Evolutionary conservation across 768 basidiomycete species (phyloP).

Genomic region (Leccinum longicurvipes): DNA sequence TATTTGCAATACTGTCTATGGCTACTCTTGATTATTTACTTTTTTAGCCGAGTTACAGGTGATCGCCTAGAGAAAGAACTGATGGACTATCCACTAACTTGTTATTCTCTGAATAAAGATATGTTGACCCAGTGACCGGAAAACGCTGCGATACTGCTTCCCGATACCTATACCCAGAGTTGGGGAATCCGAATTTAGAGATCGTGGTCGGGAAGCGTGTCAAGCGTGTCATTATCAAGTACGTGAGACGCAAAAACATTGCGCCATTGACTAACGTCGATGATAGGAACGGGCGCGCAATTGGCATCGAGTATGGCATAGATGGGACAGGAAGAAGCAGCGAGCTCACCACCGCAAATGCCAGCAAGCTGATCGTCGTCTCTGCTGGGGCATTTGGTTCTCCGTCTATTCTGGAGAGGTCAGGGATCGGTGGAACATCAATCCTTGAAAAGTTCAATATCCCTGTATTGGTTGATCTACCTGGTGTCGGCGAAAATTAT

Average conservation of each 20-base stretch:
- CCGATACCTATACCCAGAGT: slow-evolving; percentile 33
- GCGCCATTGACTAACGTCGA: too few species aligned
- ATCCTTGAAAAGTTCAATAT: slow-evolving; percentile 49
- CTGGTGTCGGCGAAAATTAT: slow-evolving; percentile 13
- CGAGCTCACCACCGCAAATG: slow-evolving; percentile 21
- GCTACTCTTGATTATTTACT: too few species aligned
- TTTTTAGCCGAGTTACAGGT: too few species aligned
- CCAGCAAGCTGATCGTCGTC: slow-evolving; percentile 41
- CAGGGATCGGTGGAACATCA: slow-evolving; percentile 59
- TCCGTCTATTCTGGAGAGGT: slow-evolving; percentile 53
- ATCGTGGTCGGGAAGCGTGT: slow-evolving; percentile 24
- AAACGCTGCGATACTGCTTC: slow-evolving; percentile 30
- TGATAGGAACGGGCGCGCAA: slow-evolving; percentile 31
- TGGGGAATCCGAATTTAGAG: slow-evolving; percentile 26
- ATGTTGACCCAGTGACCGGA: slow-evolving; percentile 44
- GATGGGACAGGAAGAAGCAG: not conserved
- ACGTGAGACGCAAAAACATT: not conserved
- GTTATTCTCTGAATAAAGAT: slow-evolving; percentile 35
- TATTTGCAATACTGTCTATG: not conserved
- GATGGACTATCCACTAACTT: too few species aligned
- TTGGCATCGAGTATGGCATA: slow-evolving; percentile 34
- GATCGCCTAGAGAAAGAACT: too few species aligned
- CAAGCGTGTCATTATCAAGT: not conserved
- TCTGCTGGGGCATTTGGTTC: slow-evolving; percentile 54
- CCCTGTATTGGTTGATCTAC: slow-evolving; percentile 21